phyloP scores from a whole-genome alignment of 2,329 filamentous ascomycete genomes.

The Fusarium musae region DNA sequence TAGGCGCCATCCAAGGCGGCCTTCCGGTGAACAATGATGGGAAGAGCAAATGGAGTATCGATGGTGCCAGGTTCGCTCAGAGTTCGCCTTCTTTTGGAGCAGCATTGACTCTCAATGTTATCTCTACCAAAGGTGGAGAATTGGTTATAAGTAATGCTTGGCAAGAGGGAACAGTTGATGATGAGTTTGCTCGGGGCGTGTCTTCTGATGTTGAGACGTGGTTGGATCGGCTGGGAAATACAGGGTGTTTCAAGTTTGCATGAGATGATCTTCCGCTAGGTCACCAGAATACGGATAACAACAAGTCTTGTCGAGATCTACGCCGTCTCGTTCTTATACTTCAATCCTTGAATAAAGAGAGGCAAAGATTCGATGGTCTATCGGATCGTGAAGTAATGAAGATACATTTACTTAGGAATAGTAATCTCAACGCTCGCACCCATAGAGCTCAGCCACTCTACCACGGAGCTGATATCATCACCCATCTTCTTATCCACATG shows the following conservation, averaged over 20 bases:
- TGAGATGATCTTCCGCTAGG: neutral
- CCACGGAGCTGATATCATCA: too few relatives aligned
- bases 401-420: too few relatives aligned
- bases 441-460: too few relatives aligned
- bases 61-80: neutral
- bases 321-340: too few relatives aligned
- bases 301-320: neutral
- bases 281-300: neutral
- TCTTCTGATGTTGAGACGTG: neutral
- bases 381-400: too few relatives aligned
- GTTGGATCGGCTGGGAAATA: neutral
- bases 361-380: too few relatives aligned
- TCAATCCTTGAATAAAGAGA: too few relatives aligned
- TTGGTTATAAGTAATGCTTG: neutral
- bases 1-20: neutral
- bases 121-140: neutral
- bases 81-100: neutral
- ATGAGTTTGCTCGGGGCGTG: neutral
- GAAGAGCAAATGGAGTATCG: neutral
- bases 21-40: neutral
- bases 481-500: too few relatives aligned
- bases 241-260: neutral
- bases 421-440: too few relatives aligned
- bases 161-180: neutral
- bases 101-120: neutral